A percentile compares a stretch with the other conserved stretches of the same genome.
Evolutionary conservation across 139 green algal genomes (phyloP).

Genomic region (Volvox reticuliferus): DNA sequence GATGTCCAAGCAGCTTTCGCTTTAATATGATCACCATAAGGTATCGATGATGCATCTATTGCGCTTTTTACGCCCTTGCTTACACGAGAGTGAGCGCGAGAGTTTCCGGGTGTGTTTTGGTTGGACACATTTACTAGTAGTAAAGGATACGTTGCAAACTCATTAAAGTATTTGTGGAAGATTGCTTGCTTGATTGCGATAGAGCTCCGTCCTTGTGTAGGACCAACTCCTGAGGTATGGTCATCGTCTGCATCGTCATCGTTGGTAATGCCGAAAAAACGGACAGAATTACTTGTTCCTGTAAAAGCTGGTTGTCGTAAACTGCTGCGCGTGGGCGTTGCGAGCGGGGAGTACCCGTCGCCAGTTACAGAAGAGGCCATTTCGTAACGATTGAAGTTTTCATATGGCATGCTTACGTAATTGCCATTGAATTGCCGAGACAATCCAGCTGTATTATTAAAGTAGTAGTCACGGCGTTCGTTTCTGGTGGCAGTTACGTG

Average conservation of each 20-base stretch:
- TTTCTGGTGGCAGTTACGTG: neutral
- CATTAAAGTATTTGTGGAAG: slow-evolving; percentile 19
- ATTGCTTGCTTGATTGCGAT: slow-evolving; percentile 19
- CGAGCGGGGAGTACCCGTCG: slow-evolving; percentile 5
- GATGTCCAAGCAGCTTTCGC: neutral
- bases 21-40: neutral
- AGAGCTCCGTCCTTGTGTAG: neutral
- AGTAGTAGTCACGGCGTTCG: too few relatives aligned
- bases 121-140: neutral
- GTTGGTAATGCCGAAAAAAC: neutral
- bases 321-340: slow-evolving; percentile 31
- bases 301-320: neutral
- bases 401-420: too few relatives aligned
- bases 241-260: neutral
- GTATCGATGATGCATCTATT: neutral
- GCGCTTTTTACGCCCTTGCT: neutral
- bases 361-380: neutral
- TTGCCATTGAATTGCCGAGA: too few relatives aligned
- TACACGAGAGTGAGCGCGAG: neutral
- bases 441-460: too few relatives aligned
- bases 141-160: neutral
- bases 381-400: too few relatives aligned
- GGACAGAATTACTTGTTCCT: neutral
- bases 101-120: neutral
- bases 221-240: neutral